Evolutionary conservation across 306 rosid species (phyloP).

Genomic region (cucumber (Cucumis sativus)): Cucumber_9930_V3 NC_026660.2:24819001-24819500

Average conservation of each 20-base stretch:
- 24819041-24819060: not conserved
- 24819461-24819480: not conserved
- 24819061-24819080: not conserved
- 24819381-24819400: not conserved
- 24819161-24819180: not conserved
- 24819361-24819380: not conserved
- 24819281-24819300: constrained; percentile 60
- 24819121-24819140: not conserved
- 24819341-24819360: constrained; percentile 37
- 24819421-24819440: not conserved
- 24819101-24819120: not conserved
- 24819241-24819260: constrained; percentile 59
- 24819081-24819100: not conserved
- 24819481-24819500: not conserved
- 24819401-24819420: not conserved
- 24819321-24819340: constrained; percentile 33
- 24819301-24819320: constrained; percentile 45
- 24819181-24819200: not conserved
- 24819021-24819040: not conserved
- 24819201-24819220: not conserved
- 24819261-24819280: constrained; percentile 43
- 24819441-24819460: not conserved
- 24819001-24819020: not conserved
- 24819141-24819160: not conserved
- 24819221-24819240: constrained; percentile 36